Evolutionary conservation across 1,284 basidiomycete genomes (phyloP), one percentile per base, ranked within the genome.

Genomic region (Apiotrichum siamense): DNA sequence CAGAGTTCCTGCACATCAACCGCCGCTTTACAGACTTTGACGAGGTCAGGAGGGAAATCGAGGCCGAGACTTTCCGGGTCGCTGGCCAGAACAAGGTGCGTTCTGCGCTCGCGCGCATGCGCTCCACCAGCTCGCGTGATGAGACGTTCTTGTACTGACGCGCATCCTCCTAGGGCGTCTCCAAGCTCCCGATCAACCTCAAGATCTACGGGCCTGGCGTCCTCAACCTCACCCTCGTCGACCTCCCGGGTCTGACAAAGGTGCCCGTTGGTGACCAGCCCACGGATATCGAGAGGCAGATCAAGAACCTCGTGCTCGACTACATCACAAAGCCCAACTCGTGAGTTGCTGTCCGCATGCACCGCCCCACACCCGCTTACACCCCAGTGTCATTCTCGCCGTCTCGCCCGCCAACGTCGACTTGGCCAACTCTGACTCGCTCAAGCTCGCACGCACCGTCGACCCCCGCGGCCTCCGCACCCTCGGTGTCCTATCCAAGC

Each of bases 321-420:
- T 97, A 96, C 70, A 92, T 97, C 65, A 86, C 88, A 54, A 96
- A 96, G 76, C 90, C 93, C 21, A 98, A 97, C 73, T 88, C 89
- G 90, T 90, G 56, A 56, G 81, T 65, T 38, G 32, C 33, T 9
- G n/a, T n/a, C n/a, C n/a, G n/a, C n/a, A n/a, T n/a, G n/a, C n/a
- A n/a, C n/a, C n/a, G n/a, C n/a, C n/a, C n/a, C n/a, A n/a, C n/a
- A n/a, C n/a, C n/a, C n/a, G n/a, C n/a, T n/a, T n/a, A n/a, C 17
- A 18, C 23, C 35, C 17, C 44, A 91, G 91, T 61, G 92, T 98
- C 60, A 94, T 98, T 62, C 85, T 98, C 44, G 87, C 94, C 24
- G 91, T 98, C 18, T 97, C 93, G 12, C 84, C 91, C 3, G 94
- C 94, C 38, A 98, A 98, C 68, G 94, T 97, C 53, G 94, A 98